Percentiles rank a stretch among this genome's conserved stretches.
phyloP scores from a whole-genome alignment of 768 basidiomycete genomes.

The Goffeauzyma gilvescens region DNA sequence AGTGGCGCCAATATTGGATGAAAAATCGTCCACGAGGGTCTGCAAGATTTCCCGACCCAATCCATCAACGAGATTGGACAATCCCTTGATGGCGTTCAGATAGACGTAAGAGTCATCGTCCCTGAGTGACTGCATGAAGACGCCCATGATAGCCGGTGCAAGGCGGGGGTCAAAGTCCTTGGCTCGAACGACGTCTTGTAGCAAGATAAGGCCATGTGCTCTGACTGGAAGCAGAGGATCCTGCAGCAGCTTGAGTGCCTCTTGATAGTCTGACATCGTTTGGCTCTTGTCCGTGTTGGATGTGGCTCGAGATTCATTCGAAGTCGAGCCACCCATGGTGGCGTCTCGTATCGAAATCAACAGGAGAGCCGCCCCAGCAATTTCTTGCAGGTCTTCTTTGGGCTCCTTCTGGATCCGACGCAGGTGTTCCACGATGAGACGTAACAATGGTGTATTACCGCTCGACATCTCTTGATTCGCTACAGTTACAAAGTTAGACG shows the following conservation, averaged over 20 bases:
- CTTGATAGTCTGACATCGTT: conserved; percentile 58
- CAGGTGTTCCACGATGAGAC: too few relatives aligned
- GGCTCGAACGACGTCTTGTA: conserved; percentile 49
- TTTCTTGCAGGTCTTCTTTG: conserved; percentile 37
- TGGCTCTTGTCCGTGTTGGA: conserved; percentile 9
- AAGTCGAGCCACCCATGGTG: conserved; percentile 24
- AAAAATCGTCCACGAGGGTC: conserved; percentile 37
- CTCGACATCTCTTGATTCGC: too few relatives aligned
- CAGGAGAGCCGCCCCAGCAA: conserved; percentile 61
- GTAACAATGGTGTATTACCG: too few relatives aligned
- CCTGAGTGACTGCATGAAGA: conserved; percentile 65
- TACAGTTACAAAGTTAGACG: too few relatives aligned
- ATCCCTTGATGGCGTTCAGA: conserved; percentile 73
- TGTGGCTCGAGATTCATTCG: not conserved
- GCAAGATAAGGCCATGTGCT: conserved; percentile 68
- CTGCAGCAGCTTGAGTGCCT: conserved; percentile 67
- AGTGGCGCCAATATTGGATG: conserved; percentile 35
- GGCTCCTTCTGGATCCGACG: too few relatives aligned
- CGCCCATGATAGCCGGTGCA: conserved; percentile 61
- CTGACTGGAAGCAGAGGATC: conserved; percentile 85
- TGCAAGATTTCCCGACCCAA: conserved; percentile 55
- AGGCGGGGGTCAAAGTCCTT: conserved; percentile 41
- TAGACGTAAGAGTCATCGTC: conserved; percentile 94
- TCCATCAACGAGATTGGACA: conserved; percentile 63
- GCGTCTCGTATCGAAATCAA: conserved; percentile 66